Base-by-base conservation (phyloP, 352 stramenopile species). In the Thraustochytrium sp. region DNA sequence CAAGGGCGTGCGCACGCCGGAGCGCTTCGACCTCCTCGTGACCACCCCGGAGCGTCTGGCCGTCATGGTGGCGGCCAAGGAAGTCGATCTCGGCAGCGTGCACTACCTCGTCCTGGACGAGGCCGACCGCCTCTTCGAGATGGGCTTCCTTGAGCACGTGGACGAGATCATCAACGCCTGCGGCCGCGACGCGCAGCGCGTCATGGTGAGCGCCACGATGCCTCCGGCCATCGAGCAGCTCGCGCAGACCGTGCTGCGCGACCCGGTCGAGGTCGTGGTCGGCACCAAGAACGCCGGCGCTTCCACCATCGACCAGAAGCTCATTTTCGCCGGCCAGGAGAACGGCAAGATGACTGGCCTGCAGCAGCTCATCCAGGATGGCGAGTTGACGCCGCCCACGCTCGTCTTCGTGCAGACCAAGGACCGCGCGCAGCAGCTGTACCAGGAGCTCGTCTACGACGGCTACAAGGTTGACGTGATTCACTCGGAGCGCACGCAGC, bases 391-490 rank as follows among this genome's bases (percentile, higher is more conserved):
- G n/a, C 93, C 98, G 18, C 97, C 97, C 0, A 94, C 96, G 4
- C 90, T 99, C 44, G 88, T 99, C 0, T 99, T 99, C 89, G 90
- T 99, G 40, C 95, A 99, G 85, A 98, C 93, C 88, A 98, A 99
- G 85, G 96, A 99, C 74, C 93, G 97, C 76, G 97, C 97, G 13
- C 96, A 98, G 78, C 94, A 97, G 46, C 85, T 99, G 23, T 99
- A 98, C 88, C 90, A 96, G 29, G 97, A 99, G 85, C 90, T 99
- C 40, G 87, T 98, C 34, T 99, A 98, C 88, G 97, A 99, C 85
- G 94, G 93, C 59, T 92, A 99, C 63, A 97, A 40, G 83, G 94
- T 99, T n/a, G 97, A 98, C 87, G 92, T 97, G 0, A 97, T 99
- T 74, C 96, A 99, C 86, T 94, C 94, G 1, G 96, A 97, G 82